These are phyloP conservation scores for Pleurotus sapidus DNA, from an alignment of 768 basidiomycete genomes.

Conservation along the genomic window DNA sequence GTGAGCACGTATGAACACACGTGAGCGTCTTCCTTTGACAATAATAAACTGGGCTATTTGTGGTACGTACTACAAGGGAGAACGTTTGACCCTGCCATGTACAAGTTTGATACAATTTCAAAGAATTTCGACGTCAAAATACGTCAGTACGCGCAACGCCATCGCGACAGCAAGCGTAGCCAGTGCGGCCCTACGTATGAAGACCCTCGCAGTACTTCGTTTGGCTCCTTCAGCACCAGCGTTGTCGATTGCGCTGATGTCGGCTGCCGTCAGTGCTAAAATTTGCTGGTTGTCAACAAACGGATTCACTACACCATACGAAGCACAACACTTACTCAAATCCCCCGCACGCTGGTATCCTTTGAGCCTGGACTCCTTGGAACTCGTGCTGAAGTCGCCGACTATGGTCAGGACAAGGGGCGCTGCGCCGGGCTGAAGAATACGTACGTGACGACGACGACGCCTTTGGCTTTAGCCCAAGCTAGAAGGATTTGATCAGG, in stretches of 20 bases:
- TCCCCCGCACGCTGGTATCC: constrained; percentile 71
- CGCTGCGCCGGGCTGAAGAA: neutral
- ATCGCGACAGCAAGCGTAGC: constrained; percentile 17
- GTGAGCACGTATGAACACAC: too few species aligned
- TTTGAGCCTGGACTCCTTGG: constrained; percentile 61
- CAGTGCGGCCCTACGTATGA: constrained; percentile 13
- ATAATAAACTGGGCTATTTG: too few species aligned
- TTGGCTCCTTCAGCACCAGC: constrained; percentile 46
- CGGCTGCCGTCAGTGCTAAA: constrained; percentile 46
- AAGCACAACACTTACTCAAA: constrained; percentile 36
- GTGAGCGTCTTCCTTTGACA: too few species aligned
- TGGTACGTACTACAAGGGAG: too few species aligned
- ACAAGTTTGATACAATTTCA: neutral
- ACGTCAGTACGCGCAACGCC: constrained; percentile 10
- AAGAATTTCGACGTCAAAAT: neutral
- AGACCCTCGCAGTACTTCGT: constrained; percentile 6
- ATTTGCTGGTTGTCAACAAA: neutral
- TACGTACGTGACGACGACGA: constrained; percentile 58
- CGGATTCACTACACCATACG: too few species aligned
- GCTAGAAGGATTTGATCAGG: constrained; percentile 70
- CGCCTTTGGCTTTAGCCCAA: constrained; percentile 70
- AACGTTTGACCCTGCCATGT: too few species aligned
- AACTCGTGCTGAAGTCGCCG: constrained; percentile 46
- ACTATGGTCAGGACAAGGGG: neutral
- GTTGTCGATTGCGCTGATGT: constrained; percentile 53